Percentiles rank a stretch among this genome's conserved stretches.
These are phyloP conservation scores for Trichoderma gracile DNA, from an alignment of 2,329 filamentous ascomycete species.

Conservation along the genomic window DNA sequence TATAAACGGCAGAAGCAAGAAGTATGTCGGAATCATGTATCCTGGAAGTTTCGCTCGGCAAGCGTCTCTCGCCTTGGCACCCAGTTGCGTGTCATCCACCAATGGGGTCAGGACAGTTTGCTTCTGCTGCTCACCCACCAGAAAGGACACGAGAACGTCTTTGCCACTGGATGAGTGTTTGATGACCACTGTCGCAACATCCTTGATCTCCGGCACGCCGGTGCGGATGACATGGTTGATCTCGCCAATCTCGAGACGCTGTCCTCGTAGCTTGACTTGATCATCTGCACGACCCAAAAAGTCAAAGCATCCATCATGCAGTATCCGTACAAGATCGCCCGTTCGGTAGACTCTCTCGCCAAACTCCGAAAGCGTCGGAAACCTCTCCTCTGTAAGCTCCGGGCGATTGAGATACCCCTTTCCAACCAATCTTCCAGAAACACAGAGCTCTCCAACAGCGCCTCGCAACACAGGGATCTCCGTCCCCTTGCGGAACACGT, in stretches of 20 bases:
- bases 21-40: constrained; percentile 91
- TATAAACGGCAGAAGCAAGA: constrained; percentile 69
- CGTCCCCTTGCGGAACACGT: constrained; percentile 70
- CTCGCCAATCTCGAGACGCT: constrained; percentile 85
- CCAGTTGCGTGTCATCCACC: constrained; percentile 41
- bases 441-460: constrained; percentile 82
- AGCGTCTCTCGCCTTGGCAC: constrained; percentile 54
- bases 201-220: constrained; percentile 57
- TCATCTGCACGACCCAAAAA: constrained; percentile 88
- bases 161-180: constrained; percentile 72
- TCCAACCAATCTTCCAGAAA: constrained; percentile 83
- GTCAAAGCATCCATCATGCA: constrained; percentile 79
- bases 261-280: constrained; percentile 87
- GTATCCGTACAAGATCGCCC: constrained; percentile 79
- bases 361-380: constrained; percentile 62
- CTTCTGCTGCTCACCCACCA: constrained; percentile 40
- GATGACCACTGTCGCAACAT: constrained; percentile 73
- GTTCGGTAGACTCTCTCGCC: constrained; percentile 76
- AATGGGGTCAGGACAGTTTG: constrained; percentile 31
- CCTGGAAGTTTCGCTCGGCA: constrained; percentile 70
- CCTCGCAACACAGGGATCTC: constrained; percentile 73
- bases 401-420: constrained; percentile 83
- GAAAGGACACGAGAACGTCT: constrained; percentile 79
- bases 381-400: constrained; percentile 75
- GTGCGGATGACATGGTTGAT: constrained; percentile 81